Evolutionary conservation across 2,329 filamentous ascomycete species (phyloP).

Genomic region (Talaromyces sp.): DNA sequence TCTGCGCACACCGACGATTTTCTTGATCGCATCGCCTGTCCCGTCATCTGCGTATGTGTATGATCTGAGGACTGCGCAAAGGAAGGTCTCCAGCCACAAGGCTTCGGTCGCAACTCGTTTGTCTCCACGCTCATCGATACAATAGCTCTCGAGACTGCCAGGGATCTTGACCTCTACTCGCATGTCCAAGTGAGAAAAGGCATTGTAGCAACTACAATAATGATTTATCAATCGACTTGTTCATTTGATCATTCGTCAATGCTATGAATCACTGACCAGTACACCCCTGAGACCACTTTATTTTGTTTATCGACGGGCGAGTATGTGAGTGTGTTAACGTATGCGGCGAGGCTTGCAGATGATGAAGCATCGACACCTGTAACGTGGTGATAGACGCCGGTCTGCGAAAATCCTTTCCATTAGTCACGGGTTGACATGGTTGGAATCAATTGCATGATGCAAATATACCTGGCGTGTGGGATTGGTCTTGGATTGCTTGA

Average conservation of each 20-base stretch:
- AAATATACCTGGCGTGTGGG: conserved; percentile 53
- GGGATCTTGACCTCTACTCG: conserved; percentile 96
- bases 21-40: conserved; percentile 88
- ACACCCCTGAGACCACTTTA: conserved; percentile 91
- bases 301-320: conserved; percentile 76
- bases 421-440: background rate
- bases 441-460: conserved; percentile 7
- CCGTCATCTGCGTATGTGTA: conserved; percentile 97
- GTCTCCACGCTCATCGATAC: conserved; percentile 93
- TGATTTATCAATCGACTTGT: background rate
- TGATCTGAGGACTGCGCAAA: conserved; percentile 88
- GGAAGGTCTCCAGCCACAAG: conserved; percentile 94
- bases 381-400: conserved; percentile 95
- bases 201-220: conserved; percentile 80
- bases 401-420: conserved; percentile 38
- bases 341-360: conserved; percentile 91
- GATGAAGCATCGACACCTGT: conserved; percentile 96
- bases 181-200: conserved; percentile 96
- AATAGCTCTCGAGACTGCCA: conserved; percentile 94
- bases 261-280: conserved; percentile 64
- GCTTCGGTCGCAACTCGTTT: conserved; percentile 91
- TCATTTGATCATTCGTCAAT: background rate
- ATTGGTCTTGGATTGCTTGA: conserved; percentile 68
- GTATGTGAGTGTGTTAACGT: conserved; percentile 97
- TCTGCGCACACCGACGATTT: conserved; percentile 92